A percentile compares a stretch with the other conserved stretches of the same genome.
Conservation (phyloP, 176 grass and related monocot species). For the Elymus sibiricus region DNA sequence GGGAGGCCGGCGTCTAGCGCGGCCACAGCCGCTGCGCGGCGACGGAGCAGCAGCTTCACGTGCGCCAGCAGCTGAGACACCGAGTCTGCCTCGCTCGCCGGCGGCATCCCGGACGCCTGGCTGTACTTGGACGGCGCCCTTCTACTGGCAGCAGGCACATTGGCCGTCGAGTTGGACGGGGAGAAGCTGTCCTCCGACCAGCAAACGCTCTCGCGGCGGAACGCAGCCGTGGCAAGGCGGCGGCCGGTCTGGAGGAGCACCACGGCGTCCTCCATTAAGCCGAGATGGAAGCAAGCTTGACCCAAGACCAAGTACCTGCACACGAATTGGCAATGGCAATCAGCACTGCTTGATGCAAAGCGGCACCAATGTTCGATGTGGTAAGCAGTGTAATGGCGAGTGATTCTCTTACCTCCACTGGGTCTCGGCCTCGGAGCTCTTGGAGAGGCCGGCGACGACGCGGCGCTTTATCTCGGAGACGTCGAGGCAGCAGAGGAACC, state of each 20-base stretch:
- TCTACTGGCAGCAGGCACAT: background rate
- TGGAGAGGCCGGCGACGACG: constrained; percentile 54
- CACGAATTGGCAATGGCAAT: background rate
- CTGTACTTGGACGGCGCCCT: constrained; percentile 3
- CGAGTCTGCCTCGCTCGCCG: constrained; percentile 43
- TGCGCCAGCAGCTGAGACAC: constrained; percentile 64
- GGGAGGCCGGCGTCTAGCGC: constrained; percentile 70
- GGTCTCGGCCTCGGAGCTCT: constrained; percentile 30
- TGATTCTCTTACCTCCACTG: constrained; percentile 59
- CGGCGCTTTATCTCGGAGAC: constrained; percentile 65
- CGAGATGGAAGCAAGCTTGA: constrained; percentile 85
- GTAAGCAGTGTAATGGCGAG: background rate
- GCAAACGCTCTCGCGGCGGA: constrained; percentile 78
- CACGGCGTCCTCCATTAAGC: constrained; percentile 87
- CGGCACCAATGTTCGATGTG: too few species aligned
- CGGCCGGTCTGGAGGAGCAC: constrained; percentile 74
- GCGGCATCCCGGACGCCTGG: background rate
- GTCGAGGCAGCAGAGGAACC: constrained; percentile 68
- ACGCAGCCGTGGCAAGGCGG: constrained; percentile 76
- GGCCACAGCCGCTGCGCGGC: constrained; percentile 64
- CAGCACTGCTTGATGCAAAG: background rate
- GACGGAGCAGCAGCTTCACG: constrained; percentile 74
- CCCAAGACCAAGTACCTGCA: constrained; percentile 78
- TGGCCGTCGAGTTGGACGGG: background rate
- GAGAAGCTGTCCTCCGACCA: constrained; percentile 82